Percentiles rank a stretch among this genome's conserved stretches.
These are phyloP conservation scores for Lasiodiplodia citricola DNA, from an alignment of 2,329 filamentous ascomycete genomes.

Conservation along the genomic window DNA sequence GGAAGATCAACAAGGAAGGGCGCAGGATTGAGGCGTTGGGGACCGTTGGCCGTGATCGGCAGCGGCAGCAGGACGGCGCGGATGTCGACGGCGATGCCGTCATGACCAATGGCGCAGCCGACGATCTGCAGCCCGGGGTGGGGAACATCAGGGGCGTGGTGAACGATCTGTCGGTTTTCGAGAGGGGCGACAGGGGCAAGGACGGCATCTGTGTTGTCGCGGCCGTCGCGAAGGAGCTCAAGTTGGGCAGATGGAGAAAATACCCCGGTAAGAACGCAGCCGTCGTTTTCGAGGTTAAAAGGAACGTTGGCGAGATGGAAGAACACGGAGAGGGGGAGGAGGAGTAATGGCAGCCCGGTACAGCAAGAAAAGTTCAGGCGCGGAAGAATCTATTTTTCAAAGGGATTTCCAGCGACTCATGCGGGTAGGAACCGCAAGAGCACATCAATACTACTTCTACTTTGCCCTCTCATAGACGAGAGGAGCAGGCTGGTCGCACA, in stretches of 20 bases:
- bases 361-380: not conserved
- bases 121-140: slow-evolving; percentile 20
- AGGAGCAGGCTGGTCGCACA: not conserved
- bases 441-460: slow-evolving; percentile 18
- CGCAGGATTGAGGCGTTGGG: slow-evolving; percentile 70
- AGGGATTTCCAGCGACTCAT: not conserved
- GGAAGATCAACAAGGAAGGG: slow-evolving; percentile 74
- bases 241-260: slow-evolving; percentile 78
- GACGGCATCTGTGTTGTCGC: slow-evolving; percentile 80
- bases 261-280: slow-evolving; percentile 75
- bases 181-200: slow-evolving; percentile 77
- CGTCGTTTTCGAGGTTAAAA: slow-evolving; percentile 82
- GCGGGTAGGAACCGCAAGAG: not conserved
- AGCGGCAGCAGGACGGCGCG: not conserved
- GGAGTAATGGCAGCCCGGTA: not conserved
- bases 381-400: not conserved
- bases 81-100: slow-evolving; percentile 24
- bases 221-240: slow-evolving; percentile 85
- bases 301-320: slow-evolving; percentile 32
- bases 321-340: slow-evolving; percentile 13
- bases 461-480: slow-evolving; percentile 1
- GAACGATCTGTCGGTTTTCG: slow-evolving; percentile 87
- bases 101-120: slow-evolving; percentile 27
- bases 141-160: slow-evolving; percentile 71
- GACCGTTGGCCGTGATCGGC: slow-evolving; percentile 57